Evolutionary conservation across 768 basidiomycete genomes (phyloP).

Genomic region (Pulveroboletus frians): DNA sequence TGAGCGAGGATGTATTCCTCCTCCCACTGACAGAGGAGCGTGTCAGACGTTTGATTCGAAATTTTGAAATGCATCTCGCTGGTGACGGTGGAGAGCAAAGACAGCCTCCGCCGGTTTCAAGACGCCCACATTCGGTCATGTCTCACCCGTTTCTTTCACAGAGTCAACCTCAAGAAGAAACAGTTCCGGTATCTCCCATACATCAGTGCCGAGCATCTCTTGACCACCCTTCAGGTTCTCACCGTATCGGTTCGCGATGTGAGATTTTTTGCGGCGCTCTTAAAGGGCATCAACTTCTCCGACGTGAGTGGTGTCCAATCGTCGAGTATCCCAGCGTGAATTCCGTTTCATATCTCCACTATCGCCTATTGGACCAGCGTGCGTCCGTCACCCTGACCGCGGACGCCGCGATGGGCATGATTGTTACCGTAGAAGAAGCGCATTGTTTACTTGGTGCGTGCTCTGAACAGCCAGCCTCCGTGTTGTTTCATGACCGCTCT

Average conservation of each 20-base stretch:
- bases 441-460: conserved; percentile 69
- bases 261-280: conserved; percentile 68
- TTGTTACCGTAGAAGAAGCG: conserved; percentile 81
- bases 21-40: conserved; percentile 19
- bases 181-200: conserved; percentile 17
- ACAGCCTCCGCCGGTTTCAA: neutral
- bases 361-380: conserved; percentile 39
- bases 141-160: conserved; percentile 15
- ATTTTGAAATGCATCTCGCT: conserved; percentile 26
- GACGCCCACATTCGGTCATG: conserved; percentile 11
- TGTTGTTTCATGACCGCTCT: neutral
- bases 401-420: conserved; percentile 65
- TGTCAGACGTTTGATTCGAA: conserved; percentile 34
- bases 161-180: conserved; percentile 21
- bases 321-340: neutral
- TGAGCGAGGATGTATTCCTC: conserved; percentile 12
- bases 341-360: conserved; percentile 8
- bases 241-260: conserved; percentile 76
- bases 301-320: conserved; percentile 48
- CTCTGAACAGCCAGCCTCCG: conserved; percentile 1
- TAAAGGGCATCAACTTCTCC: conserved; percentile 77
- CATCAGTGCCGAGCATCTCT: neutral
- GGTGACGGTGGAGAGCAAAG: neutral
- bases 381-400: conserved; percentile 70
- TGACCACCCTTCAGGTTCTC: conserved; percentile 42